Conservation (phyloP, 495 filamentous ascomycete species). For the Symbiotaphrina buchneri region DNA sequence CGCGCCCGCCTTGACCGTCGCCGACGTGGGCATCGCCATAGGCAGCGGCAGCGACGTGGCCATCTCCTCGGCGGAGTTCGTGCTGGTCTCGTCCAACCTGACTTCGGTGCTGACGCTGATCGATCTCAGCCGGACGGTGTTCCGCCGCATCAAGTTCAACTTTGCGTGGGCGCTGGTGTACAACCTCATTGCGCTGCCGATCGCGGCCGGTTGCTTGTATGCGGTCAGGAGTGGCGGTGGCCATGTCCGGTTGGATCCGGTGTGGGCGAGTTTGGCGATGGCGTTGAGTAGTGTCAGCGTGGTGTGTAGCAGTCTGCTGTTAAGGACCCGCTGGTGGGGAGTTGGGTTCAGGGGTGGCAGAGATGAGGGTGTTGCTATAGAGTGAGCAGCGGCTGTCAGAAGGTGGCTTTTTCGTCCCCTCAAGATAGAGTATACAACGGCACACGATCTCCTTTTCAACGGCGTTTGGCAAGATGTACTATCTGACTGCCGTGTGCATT, state of each 20-base stretch:
- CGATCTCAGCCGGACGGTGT: conserved; percentile 45
- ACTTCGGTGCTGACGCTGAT: conserved; percentile 48
- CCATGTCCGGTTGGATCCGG: conserved; percentile 44
- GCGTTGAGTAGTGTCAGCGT: conserved; percentile 69
- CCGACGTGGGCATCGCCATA: conserved; percentile 70
- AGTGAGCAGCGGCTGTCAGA: too few relatives aligned
- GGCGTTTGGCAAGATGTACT: too few relatives aligned
- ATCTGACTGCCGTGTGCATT: too few relatives aligned
- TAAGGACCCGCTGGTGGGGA: conserved; percentile 8
- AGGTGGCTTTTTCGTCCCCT: too few relatives aligned
- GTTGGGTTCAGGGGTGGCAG: too few relatives aligned
- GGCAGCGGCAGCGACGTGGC: conserved; percentile 71
- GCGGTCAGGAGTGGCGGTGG: conserved; percentile 29
- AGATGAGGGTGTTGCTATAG: too few relatives aligned
- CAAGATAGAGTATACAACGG: too few relatives aligned
- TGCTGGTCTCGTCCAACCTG: conserved; percentile 58
- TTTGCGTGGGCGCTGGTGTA: conserved; percentile 82
- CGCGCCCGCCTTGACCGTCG: conserved; percentile 53
- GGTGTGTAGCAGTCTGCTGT: conserved; percentile 19
- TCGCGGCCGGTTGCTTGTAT: conserved; percentile 68
- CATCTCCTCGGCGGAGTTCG: conserved; percentile 60
- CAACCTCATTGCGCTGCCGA: conserved; percentile 54
- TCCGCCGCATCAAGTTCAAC: conserved; percentile 62
- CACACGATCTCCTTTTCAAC: too few relatives aligned
- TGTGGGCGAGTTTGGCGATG: conserved; percentile 78